A percentile compares a stretch with the other conserved stretches of the same genome.
Evolutionary conservation across 2,329 filamentous ascomycete species (phyloP).

Genomic region (Phoma sp.): DNA sequence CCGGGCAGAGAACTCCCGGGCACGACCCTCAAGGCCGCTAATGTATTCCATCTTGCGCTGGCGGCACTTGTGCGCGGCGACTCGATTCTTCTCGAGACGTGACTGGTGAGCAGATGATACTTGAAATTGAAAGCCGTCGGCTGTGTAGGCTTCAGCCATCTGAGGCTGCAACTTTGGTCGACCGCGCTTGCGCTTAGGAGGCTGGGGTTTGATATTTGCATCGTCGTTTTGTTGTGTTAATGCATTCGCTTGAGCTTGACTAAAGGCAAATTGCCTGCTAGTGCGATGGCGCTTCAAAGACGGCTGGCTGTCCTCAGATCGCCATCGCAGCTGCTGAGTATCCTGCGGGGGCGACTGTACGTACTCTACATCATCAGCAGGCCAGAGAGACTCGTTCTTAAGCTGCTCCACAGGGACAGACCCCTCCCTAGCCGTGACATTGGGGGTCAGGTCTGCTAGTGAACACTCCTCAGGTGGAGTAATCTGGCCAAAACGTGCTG

Average conservation of each 20-base stretch:
- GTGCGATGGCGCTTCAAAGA: slow-evolving; percentile 40
- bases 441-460: slow-evolving; percentile 24
- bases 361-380: slow-evolving; percentile 7
- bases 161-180: slow-evolving; percentile 46
- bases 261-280: slow-evolving; percentile 24
- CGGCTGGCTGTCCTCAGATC: slow-evolving; percentile 15
- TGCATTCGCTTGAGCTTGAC: slow-evolving; percentile 8
- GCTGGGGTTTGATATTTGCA: slow-evolving; percentile 29
- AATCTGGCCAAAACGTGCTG: slow-evolving; percentile 46
- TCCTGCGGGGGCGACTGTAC: slow-evolving; percentile 3
- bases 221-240: slow-evolving; percentile 19
- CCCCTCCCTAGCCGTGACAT: slow-evolving; percentile 25
- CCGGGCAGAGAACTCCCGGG: slow-evolving; percentile 48
- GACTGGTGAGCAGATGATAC: slow-evolving; percentile 46
- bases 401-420: slow-evolving; percentile 43
- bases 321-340: slow-evolving; percentile 12
- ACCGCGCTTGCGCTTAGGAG: slow-evolving; percentile 48
- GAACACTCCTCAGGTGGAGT: slow-evolving; percentile 48
- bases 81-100: slow-evolving; percentile 71
- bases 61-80: slow-evolving; percentile 77
- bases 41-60: slow-evolving; percentile 71
- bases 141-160: slow-evolving; percentile 39
- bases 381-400: slow-evolving; percentile 38
- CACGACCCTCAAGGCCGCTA: slow-evolving; percentile 57
- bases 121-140: slow-evolving; percentile 44